Evolutionary conservation across 768 basidiomycete genomes (phyloP).

Genomic region (Boletus rubroflammeus): DNA sequence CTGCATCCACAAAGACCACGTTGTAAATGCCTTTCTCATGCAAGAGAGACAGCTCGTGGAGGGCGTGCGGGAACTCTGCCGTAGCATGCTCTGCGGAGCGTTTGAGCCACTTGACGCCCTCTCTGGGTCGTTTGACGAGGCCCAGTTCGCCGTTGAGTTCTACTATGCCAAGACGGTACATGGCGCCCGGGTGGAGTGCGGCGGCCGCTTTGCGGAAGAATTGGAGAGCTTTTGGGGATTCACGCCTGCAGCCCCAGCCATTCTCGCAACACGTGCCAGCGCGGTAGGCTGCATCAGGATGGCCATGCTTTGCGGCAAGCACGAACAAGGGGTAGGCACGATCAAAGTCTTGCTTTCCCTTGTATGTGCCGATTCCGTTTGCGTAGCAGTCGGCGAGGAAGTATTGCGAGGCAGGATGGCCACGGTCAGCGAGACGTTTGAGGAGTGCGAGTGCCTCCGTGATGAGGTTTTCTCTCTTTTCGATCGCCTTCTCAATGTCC

Average conservation of each 20-base stretch:
- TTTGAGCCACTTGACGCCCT: slow-evolving; percentile 99
- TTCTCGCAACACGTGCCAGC: slow-evolving; percentile 98
- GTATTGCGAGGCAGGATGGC: slow-evolving; percentile 93
- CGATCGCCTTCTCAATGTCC: slow-evolving; percentile 74
- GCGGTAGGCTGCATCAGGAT: slow-evolving; percentile 92
- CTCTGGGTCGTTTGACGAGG: slow-evolving; percentile 80
- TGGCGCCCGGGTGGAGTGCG: slow-evolving; percentile 86
- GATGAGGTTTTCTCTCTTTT: slow-evolving; percentile 83
- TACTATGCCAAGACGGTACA: slow-evolving; percentile 94
- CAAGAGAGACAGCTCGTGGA: slow-evolving; percentile 90
- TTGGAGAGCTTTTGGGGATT: slow-evolving; percentile 85
- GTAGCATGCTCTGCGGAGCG: slow-evolving; percentile 92
- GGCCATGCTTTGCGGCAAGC: slow-evolving; percentile 94
- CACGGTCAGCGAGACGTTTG: slow-evolving; percentile 89
- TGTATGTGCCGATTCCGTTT: slow-evolving; percentile 93
- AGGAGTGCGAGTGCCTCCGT: slow-evolving; percentile 85
- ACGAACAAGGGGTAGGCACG: slow-evolving; percentile 95
- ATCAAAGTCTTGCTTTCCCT: slow-evolving; percentile 93
- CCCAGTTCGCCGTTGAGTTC: slow-evolving; percentile 96
- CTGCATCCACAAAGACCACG: slow-evolving; percentile 93
- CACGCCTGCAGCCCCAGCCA: slow-evolving; percentile 95
- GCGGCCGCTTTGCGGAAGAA: slow-evolving; percentile 95
- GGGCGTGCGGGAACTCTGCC: slow-evolving; percentile 92
- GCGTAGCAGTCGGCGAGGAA: slow-evolving; percentile 98
- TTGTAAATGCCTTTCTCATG: slow-evolving; percentile 99